phyloP scores from a whole-genome alignment of 2,329 filamentous ascomycete genomes.

The Endoconidiophora polonica region DNA sequence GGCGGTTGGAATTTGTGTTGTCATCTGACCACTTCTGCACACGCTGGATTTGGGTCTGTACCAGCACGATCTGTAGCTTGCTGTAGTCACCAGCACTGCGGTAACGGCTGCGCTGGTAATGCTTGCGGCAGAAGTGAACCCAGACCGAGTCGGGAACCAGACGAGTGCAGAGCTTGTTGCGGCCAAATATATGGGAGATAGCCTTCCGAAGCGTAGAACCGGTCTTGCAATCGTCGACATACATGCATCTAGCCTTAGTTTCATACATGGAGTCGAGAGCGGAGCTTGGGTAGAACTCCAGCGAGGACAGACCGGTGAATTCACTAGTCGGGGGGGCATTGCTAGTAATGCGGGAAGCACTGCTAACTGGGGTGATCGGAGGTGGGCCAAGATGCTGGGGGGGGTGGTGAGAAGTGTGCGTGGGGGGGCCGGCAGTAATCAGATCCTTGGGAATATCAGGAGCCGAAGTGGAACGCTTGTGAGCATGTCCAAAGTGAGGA shows the following conservation, averaged over 20 bases:
- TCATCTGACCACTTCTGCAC: conserved; percentile 46
- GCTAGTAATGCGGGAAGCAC: not conserved
- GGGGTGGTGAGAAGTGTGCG: not conserved
- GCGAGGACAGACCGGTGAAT: conserved; percentile 8
- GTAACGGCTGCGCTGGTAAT: conserved; percentile 63
- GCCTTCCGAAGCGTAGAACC: conserved; percentile 51
- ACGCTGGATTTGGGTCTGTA: conserved; percentile 43
- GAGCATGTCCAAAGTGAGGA: conserved; percentile 9
- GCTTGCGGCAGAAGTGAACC: conserved; percentile 65
- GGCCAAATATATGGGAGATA: conserved; percentile 66
- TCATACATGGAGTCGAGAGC: conserved; percentile 12
- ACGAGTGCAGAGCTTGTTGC: conserved; percentile 64
- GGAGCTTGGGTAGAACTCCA: conserved; percentile 12
- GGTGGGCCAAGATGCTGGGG: conserved; percentile 1
- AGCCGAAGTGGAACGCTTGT: conserved; percentile 11
- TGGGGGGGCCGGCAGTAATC: conserved; percentile 1
- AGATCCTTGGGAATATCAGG: conserved; percentile 12
- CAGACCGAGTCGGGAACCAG: conserved; percentile 52
- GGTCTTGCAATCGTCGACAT: conserved; percentile 34
- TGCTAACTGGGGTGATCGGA: not conserved
- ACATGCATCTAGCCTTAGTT: conserved; percentile 12
- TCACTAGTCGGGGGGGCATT: not conserved
- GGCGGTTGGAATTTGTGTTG: conserved; percentile 23
- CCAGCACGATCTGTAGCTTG: conserved; percentile 44
- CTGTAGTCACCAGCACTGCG: conserved; percentile 46